A percentile compares a stretch with the other conserved stretches of the same genome.
phyloP scores from a whole-genome alignment of 768 basidiomycete genomes.

The Boletus vinaceobasis region DNA sequence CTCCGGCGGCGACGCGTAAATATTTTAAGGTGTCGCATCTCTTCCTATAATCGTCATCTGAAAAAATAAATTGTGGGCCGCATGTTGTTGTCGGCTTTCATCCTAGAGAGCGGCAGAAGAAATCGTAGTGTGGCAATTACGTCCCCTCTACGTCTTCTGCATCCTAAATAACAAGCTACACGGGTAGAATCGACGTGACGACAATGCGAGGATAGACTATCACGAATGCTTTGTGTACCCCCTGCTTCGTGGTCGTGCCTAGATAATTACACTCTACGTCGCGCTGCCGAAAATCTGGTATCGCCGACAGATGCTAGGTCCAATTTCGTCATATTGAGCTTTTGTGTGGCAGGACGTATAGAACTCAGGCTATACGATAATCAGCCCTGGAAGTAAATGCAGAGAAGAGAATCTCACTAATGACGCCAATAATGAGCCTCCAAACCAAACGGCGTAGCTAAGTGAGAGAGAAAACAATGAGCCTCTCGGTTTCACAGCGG shows the following conservation, averaged over 20 bases:
- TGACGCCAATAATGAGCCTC: constrained; percentile 91
- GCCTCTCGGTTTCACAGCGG: neutral
- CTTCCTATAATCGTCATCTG: no score
- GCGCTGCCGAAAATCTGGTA: constrained; percentile 94
- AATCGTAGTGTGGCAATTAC: neutral
- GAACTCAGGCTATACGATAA: constrained; percentile 74
- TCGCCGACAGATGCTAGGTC: constrained; percentile 86
- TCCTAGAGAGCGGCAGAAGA: constrained; percentile 1
- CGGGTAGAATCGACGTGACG: neutral
- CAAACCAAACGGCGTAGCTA: constrained; percentile 96
- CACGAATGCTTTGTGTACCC: neutral
- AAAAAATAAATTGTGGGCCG: neutral
- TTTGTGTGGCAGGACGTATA: constrained; percentile 93
- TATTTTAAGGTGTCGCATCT: neutral
- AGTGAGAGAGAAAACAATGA: constrained; percentile 8
- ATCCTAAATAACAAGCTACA: constrained; percentile 5
- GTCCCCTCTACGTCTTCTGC: neutral
- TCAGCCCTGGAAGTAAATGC: neutral
- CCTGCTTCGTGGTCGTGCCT: neutral
- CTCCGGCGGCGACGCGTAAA: neutral
- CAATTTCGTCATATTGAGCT: constrained; percentile 91
- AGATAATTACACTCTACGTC: constrained; percentile 40
- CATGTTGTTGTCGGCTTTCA: constrained; percentile 10
- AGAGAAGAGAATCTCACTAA: constrained; percentile 51
- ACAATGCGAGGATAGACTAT: neutral